Evolutionary conservation across 139 green algal species (phyloP).

Genomic region (Mesotaenium endlicherianum): DNA sequence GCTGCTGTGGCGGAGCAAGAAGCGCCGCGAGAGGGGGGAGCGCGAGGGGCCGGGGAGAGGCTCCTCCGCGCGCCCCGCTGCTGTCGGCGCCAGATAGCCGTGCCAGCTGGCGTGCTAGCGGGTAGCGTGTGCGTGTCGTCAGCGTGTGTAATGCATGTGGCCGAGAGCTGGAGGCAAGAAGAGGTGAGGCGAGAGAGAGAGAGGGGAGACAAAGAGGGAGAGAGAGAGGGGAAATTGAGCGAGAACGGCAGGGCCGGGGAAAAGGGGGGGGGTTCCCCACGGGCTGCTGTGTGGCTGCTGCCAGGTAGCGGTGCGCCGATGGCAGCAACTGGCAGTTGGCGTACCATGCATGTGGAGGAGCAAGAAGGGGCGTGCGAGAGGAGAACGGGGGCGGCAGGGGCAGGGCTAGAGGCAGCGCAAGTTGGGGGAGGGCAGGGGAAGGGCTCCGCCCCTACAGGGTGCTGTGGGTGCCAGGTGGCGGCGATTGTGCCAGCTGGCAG

Average conservation of each 20-base stretch:
- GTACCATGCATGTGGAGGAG: neutral
- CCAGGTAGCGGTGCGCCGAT: neutral
- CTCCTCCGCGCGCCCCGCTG: too few relatives aligned
- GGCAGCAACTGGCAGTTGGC: neutral
- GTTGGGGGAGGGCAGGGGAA: neutral
- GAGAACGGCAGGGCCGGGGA: neutral
- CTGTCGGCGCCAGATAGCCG: too few relatives aligned
- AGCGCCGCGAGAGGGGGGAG: neutral
- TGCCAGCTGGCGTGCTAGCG: too few relatives aligned
- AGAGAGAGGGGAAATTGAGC: neutral
- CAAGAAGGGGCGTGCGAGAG: neutral
- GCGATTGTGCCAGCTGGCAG: too few relatives aligned
- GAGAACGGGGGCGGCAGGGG: neutral
- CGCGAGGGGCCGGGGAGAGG: slow-evolving; percentile 59
- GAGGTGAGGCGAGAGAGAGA: neutral
- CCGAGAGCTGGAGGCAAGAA: neutral
- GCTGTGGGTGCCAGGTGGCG: too few relatives aligned
- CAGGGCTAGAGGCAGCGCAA: neutral
- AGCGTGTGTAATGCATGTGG: neutral
- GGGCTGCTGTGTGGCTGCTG: neutral
- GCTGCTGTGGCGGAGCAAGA: slow-evolving; percentile 71
- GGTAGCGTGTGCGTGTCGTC: too few relatives aligned
- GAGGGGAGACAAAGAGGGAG: neutral
- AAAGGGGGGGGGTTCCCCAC: neutral
- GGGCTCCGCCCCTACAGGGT: too few relatives aligned